Conservation (phyloP, 768 basidiomycete genomes). For the Boletus vermiculosoides region DNA sequence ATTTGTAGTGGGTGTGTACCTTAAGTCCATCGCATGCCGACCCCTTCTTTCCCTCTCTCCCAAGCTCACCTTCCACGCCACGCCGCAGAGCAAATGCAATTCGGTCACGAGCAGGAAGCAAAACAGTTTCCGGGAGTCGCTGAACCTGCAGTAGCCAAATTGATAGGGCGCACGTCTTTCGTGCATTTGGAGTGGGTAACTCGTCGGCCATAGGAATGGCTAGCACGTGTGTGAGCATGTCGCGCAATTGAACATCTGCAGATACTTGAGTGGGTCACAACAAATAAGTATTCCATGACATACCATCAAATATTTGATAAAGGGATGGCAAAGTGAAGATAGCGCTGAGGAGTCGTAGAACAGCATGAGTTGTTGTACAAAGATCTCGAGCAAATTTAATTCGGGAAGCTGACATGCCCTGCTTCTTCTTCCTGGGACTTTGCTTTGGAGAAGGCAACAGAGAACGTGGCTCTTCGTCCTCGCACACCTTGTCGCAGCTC, state of each 20-base stretch:
- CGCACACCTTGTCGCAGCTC: slow-evolving; percentile 22
- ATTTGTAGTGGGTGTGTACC: slow-evolving; percentile 39
- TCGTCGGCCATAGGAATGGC: slow-evolving; percentile 68
- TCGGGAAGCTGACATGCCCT: slow-evolving; percentile 74
- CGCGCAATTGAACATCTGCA: slow-evolving; percentile 56
- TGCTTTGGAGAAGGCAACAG: slow-evolving; percentile 66
- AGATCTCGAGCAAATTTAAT: slow-evolving; percentile 79
- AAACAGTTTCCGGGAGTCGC: slow-evolving; percentile 60
- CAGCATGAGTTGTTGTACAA: slow-evolving; percentile 69
- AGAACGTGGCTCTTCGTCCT: slow-evolving; percentile 29
- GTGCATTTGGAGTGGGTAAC: slow-evolving; percentile 77
- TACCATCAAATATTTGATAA: slow-evolving; percentile 62
- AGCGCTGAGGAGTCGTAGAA: slow-evolving; percentile 61
- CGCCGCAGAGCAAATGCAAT: slow-evolving; percentile 72
- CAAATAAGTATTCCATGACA: slow-evolving; percentile 16
- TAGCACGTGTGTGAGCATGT: slow-evolving; percentile 61
- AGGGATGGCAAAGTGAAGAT: slow-evolving; percentile 61
- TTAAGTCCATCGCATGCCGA: slow-evolving; percentile 75
- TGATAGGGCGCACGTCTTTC: slow-evolving; percentile 80
- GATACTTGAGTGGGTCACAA: slow-evolving; percentile 5
- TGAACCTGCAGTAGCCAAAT: slow-evolving; percentile 75
- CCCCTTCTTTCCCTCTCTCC: slow-evolving; percentile 88
- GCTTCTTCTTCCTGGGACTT: slow-evolving; percentile 55
- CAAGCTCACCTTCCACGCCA: slow-evolving; percentile 80
- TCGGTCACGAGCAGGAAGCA: slow-evolving; percentile 60